A percentile compares a stretch with the other conserved stretches of the same genome.
Evolutionary conservation across 2,329 filamentous ascomycete genomes (phyloP).

Genomic region (Xylaria sp.): DNA sequence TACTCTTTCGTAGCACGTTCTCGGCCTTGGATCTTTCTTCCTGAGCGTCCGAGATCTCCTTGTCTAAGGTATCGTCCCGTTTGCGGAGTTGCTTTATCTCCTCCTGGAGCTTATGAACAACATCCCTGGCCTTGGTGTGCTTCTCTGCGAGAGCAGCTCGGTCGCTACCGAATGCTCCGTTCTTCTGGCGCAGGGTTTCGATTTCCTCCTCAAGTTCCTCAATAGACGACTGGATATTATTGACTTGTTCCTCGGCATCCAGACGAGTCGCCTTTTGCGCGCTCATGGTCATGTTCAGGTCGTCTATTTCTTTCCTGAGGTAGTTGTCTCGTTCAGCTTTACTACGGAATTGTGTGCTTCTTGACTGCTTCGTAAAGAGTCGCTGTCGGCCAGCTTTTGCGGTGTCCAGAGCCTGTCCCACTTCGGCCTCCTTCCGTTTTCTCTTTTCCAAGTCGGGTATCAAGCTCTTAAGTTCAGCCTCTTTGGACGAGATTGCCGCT

Average conservation of each 20-base stretch:
- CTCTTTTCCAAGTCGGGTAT: constrained; percentile 70
- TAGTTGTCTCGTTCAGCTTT: constrained; percentile 84
- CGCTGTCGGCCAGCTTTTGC: constrained; percentile 71
- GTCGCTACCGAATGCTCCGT: constrained; percentile 74
- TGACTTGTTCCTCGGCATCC: constrained; percentile 78
- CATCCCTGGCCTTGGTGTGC: constrained; percentile 71
- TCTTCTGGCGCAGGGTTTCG: constrained; percentile 59
- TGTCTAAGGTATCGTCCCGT: constrained; percentile 81
- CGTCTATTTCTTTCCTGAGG: constrained; percentile 73
- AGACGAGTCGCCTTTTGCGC: constrained; percentile 79
- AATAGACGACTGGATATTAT: constrained; percentile 65
- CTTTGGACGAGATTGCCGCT: constrained; percentile 67
- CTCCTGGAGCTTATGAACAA: constrained; percentile 72
- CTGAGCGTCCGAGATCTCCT: constrained; percentile 67
- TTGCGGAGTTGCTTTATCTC: constrained; percentile 82
- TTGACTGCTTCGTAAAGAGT: constrained; percentile 86
- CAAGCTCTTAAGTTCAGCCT: constrained; percentile 69
- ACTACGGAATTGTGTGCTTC: constrained; percentile 79
- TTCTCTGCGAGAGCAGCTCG: constrained; percentile 68
- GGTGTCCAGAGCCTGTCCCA: constrained; percentile 67
- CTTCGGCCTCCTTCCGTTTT: constrained; percentile 65
- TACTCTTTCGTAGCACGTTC: constrained; percentile 70
- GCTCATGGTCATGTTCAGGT: constrained; percentile 69
- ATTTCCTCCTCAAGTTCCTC: constrained; percentile 67
- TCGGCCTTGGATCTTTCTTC: constrained; percentile 75